Conservation (phyloP, 208 protist genomes). For the Trypanosoma theileri region DNA sequence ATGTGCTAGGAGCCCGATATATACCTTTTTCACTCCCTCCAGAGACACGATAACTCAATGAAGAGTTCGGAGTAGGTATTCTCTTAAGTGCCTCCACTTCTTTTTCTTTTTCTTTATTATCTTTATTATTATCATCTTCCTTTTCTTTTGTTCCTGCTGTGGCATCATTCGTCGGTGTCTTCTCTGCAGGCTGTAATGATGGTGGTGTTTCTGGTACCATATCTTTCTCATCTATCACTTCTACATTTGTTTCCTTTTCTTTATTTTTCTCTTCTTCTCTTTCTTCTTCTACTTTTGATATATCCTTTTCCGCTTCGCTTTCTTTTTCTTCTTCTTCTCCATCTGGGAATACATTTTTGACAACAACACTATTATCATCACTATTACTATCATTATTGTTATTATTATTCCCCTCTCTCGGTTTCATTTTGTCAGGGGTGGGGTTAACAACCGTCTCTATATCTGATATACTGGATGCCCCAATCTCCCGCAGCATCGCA, state of each 20-base stretch:
- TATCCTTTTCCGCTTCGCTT: not conserved
- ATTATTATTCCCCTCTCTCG: not conserved
- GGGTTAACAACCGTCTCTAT: constrained; percentile 19
- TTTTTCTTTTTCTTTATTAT: too few species aligned
- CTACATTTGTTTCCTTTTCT: not conserved
- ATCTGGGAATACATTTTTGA: too few species aligned
- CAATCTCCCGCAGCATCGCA: constrained; percentile 61
- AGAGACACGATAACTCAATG: too few species aligned
- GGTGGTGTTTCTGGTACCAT: too few species aligned
- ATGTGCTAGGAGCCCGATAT: too few species aligned
- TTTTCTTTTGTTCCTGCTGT: too few species aligned
- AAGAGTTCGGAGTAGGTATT: too few species aligned
- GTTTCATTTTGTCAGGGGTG: not conserved
- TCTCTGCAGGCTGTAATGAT: too few species aligned
- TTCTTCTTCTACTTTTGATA: constrained; percentile 4
- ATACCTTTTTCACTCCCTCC: too few species aligned
- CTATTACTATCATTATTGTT: not conserved
- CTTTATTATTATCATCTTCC: too few species aligned
- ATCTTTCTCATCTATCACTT: not conserved
- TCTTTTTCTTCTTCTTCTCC: not conserved
- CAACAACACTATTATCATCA: constrained; percentile 3
- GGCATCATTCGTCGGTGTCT: too few species aligned
- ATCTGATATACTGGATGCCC: constrained; percentile 32
- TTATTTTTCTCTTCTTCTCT: not conserved
- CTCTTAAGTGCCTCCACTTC: too few species aligned